Percentiles rank a stretch among this genome's conserved stretches.
Evolutionary conservation across 2,329 filamentous ascomycete species (phyloP).

Genomic region (Cladosporium sp.): DNA sequence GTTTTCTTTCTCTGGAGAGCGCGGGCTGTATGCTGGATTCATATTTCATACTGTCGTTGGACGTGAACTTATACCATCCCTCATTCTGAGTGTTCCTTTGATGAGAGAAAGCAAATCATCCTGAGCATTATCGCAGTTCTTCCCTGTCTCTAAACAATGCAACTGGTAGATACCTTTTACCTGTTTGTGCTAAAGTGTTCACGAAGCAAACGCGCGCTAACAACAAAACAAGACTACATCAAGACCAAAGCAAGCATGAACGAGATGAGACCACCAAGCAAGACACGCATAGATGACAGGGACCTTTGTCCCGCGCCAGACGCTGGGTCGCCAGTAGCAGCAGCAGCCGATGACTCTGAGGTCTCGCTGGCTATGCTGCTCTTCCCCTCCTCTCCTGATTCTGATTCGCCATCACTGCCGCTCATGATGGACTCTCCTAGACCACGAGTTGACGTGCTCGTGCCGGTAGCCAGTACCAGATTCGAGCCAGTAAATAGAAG

Average conservation of each 20-base stretch:
- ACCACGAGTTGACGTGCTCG: not conserved
- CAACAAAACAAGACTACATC: not conserved
- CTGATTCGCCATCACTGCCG: not conserved
- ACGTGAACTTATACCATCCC: not conserved
- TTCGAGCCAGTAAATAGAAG: conserved; percentile 4
- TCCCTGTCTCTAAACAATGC: not conserved
- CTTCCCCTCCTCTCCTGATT: not conserved
- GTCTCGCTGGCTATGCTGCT: not conserved
- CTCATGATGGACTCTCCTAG: conserved; percentile 7
- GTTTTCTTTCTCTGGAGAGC: no score
- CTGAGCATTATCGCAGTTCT: not conserved
- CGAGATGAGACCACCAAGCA: not conserved
- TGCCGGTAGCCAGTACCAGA: not conserved
- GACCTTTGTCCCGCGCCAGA: not conserved
- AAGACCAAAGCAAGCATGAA: not conserved
- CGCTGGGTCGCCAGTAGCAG: not conserved
- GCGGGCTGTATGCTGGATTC: not conserved
- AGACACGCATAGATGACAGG: not conserved
- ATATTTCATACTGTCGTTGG: not conserved
- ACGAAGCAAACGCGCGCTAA: not conserved
- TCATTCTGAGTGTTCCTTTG: not conserved
- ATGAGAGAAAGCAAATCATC: not conserved
- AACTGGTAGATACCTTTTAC: not conserved
- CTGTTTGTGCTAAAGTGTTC: not conserved
- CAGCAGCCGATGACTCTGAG: not conserved